Evolutionary conservation across 2,329 filamentous ascomycete species (phyloP).

Genomic region (Pseudofabraea citricarpa): DNA sequence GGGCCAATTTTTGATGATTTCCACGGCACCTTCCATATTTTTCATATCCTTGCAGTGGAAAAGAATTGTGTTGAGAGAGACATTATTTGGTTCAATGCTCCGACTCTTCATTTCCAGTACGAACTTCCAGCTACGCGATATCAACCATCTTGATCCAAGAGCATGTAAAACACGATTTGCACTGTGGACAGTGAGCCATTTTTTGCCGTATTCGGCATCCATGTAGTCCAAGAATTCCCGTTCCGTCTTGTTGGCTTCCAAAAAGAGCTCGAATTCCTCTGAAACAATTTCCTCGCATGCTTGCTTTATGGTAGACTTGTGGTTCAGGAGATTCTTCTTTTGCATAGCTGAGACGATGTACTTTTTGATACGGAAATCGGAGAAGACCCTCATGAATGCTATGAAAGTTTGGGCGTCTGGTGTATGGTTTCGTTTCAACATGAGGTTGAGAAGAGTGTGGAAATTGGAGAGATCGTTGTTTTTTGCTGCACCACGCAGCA

Average conservation of each 20-base stretch:
- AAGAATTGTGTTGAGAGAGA: conserved; percentile 18
- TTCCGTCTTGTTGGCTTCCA: conserved; percentile 27
- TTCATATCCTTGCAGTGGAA: conserved; percentile 13
- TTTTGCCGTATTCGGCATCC: conserved; percentile 27
- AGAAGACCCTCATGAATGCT: conserved; percentile 27
- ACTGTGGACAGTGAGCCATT: conserved; percentile 32
- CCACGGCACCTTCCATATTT: conserved; percentile 13
- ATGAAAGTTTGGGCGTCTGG: conserved; percentile 39
- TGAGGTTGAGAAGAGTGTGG: conserved; percentile 30
- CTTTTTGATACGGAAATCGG: conserved; percentile 10
- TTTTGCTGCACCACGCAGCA: conserved; percentile 33
- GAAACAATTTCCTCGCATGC: conserved; percentile 12
- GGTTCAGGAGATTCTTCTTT: conserved; percentile 15
- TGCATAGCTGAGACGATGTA: conserved; percentile 18
- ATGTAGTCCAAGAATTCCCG: conserved; percentile 33
- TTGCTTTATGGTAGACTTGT: conserved; percentile 8
- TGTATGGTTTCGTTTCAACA: conserved; percentile 31
- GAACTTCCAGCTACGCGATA: conserved; percentile 18
- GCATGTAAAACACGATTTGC: conserved; percentile 33
- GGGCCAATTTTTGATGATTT: conserved; percentile 11
- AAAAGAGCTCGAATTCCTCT: conserved; percentile 11
- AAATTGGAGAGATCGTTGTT: conserved; percentile 34
- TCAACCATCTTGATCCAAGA: conserved; percentile 17
- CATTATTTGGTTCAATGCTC: conserved; percentile 8
- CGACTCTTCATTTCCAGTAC: conserved; percentile 18